Evolutionary conservation across 2,329 filamentous ascomycete genomes (phyloP).

Genomic region (Fusarium chaquense): DNA sequence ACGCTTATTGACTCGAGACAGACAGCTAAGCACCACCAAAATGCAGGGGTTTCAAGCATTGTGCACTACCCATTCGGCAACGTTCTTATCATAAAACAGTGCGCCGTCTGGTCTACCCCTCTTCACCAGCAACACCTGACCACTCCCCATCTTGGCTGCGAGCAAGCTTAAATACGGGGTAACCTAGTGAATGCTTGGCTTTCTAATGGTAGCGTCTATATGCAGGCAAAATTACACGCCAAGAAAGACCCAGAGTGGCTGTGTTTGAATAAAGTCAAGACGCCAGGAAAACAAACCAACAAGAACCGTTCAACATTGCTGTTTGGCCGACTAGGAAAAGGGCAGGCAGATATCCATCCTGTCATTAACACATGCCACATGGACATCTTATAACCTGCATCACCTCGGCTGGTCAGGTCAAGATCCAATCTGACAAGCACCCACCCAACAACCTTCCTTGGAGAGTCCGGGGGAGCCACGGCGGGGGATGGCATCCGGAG

Average conservation of each 20-base stretch:
- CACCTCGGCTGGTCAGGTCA: constrained; percentile 38
- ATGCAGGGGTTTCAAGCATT: not conserved
- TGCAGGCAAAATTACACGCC: constrained; percentile 20
- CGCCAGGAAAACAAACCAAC: not conserved
- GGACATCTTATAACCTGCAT: constrained; percentile 9
- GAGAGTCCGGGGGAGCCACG: constrained; percentile 28
- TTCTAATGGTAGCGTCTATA: constrained; percentile 33
- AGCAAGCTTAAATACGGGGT: constrained; percentile 36
- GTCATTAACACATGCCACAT: constrained; percentile 38
- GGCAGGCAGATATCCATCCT: not conserved
- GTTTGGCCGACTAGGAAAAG: not conserved
- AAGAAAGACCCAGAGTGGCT: constrained; percentile 32
- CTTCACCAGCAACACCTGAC: constrained; percentile 33
- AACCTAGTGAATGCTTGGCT: constrained; percentile 41
- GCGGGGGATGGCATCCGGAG: constrained; percentile 25
- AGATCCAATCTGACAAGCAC: constrained; percentile 37
- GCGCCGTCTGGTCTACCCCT: constrained; percentile 9
- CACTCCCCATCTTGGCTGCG: constrained; percentile 40
- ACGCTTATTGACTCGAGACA: not conserved
- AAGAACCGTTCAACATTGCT: not conserved
- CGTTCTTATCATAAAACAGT: not conserved
- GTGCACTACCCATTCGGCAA: not conserved
- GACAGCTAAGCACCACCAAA: not conserved
- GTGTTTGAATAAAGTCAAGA: constrained; percentile 20
- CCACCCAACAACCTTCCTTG: constrained; percentile 23